Evolutionary conservation across 2,329 filamentous ascomycete genomes (phyloP).

Genomic region (Talaromyces sp.): DNA sequence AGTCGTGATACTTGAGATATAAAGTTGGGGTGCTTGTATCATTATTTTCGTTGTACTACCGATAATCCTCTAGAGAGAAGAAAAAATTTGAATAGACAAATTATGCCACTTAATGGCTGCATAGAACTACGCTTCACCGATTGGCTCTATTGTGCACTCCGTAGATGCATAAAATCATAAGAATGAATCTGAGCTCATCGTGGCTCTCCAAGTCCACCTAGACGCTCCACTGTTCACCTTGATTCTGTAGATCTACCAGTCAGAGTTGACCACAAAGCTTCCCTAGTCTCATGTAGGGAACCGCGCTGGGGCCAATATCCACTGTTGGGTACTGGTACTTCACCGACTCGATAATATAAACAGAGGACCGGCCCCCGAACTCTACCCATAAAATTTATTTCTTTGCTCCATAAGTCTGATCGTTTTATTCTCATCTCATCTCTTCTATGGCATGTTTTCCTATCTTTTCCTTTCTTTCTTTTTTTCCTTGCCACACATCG

Average conservation of each 20-base stretch:
- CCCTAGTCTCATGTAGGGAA: conserved; percentile 15
- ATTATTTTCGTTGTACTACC: neutral
- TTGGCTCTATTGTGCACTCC: too few species aligned
- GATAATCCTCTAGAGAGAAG: neutral
- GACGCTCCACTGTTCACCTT: neutral
- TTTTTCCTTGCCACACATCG: too few species aligned
- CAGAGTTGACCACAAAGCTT: conserved; percentile 8
- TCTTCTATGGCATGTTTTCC: neutral
- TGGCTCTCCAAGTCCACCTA: too few species aligned
- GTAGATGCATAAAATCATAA: too few species aligned
- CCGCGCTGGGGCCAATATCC: conserved; percentile 17
- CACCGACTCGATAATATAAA: conserved; percentile 13
- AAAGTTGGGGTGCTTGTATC: neutral
- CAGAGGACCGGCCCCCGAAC: neutral
- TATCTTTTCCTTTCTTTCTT: neutral
- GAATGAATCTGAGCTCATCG: neutral
- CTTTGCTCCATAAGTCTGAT: neutral
- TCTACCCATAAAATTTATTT: neutral
- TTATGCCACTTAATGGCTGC: neutral
- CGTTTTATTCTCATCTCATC: neutral
- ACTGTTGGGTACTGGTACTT: conserved; percentile 21
- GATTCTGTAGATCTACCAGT: conserved; percentile 12
- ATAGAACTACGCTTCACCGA: neutral
- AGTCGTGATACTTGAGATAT: neutral
- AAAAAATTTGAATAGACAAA: conserved; percentile 10